Evolutionary conservation across 2,329 filamentous ascomycete species (phyloP).

Genomic region (Colletotrichum tropicicola): DNA sequence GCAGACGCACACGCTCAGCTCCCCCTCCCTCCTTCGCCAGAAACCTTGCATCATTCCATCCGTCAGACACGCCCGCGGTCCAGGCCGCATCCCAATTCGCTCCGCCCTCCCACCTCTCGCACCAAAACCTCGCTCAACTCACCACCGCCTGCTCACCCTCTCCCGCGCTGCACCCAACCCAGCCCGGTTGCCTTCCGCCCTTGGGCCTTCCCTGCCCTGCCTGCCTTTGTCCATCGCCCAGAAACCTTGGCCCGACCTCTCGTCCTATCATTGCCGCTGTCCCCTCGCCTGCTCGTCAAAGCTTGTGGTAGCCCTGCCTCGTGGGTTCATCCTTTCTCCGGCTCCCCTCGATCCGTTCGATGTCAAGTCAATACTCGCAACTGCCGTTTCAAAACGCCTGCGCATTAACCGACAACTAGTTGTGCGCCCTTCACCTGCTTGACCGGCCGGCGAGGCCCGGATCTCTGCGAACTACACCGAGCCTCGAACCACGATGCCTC

Average conservation of each 20-base stretch:
- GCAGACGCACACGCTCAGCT: constrained; percentile 7
- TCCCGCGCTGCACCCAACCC: constrained; percentile 7
- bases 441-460: constrained; percentile 17
- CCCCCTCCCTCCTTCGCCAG: not conserved
- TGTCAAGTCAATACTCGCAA: constrained; percentile 28
- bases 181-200: constrained; percentile 1
- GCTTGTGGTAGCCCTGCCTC: constrained; percentile 13
- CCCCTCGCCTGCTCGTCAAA: constrained; percentile 1
- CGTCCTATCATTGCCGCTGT: constrained; percentile 27
- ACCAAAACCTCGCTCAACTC: not conserved
- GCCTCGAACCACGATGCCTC: constrained; percentile 23
- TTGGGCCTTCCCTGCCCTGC: constrained; percentile 18
- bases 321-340: constrained; percentile 31
- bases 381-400: constrained; percentile 23
- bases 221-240: constrained; percentile 1
- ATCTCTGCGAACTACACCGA: constrained; percentile 14
- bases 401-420: constrained; percentile 24
- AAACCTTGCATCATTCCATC: constrained; percentile 26
- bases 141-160: not conserved
- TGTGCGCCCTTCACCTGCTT: constrained; percentile 8
- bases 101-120: not conserved
- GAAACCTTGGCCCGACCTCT: constrained; percentile 15
- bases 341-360: constrained; percentile 26
- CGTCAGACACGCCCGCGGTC: constrained; percentile 15
- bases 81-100: constrained; percentile 13